Percentiles rank a stretch among this genome's conserved stretches.
Evolutionary conservation across 768 basidiomycete species (phyloP).

Genomic region (Pholiota conissans): DNA sequence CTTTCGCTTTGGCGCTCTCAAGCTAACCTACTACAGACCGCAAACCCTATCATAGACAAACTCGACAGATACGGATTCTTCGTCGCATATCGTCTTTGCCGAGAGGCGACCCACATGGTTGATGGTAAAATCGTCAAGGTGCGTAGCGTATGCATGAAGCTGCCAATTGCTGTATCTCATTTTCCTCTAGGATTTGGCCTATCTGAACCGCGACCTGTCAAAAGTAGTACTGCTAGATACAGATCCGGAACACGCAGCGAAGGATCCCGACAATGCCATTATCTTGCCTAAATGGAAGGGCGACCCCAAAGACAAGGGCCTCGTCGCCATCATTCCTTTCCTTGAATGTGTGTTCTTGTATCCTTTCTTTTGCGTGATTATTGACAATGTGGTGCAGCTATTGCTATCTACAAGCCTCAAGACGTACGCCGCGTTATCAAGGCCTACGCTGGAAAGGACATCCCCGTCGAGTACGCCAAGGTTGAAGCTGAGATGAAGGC

Average conservation of each 20-base stretch:
- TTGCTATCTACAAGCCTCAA: constrained; percentile 84
- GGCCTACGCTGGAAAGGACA: constrained; percentile 85
- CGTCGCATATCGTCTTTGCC: constrained; percentile 87
- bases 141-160: constrained; percentile 9
- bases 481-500: constrained; percentile 83
- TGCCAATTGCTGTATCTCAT: not conserved
- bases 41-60: constrained; percentile 85
- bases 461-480: constrained; percentile 86
- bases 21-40: constrained; percentile 56
- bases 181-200: constrained; percentile 76
- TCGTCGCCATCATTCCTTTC: constrained; percentile 95
- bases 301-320: constrained; percentile 62
- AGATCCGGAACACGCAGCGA: constrained; percentile 68
- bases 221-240: constrained; percentile 91
- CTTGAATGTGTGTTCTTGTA: constrained; percentile 79
- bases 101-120: constrained; percentile 84
- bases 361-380: not conserved
- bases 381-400: constrained; percentile 49
- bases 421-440: constrained; percentile 89
- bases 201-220: constrained; percentile 90
- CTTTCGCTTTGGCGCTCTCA: not conserved
- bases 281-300: constrained; percentile 87
- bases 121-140: constrained; percentile 89
- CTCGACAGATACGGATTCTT: constrained; percentile 92
- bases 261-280: constrained; percentile 89